Base-by-base conservation (phyloP, 1,284 basidiomycete species). In the Microbotryum silenes-acaulis region DNA sequence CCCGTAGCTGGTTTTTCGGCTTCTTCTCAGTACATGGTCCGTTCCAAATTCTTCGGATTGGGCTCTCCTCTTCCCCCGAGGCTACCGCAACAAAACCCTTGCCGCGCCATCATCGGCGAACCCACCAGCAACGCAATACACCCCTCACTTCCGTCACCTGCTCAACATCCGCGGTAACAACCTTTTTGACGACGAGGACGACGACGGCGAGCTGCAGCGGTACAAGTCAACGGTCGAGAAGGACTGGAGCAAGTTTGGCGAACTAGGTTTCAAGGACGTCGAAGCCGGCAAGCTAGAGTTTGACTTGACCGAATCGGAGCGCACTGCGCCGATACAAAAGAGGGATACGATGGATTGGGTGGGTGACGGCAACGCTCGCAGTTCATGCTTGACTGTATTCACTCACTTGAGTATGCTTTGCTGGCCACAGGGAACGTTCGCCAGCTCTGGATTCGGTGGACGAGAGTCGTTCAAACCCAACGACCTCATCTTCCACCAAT, bases 141-240 rank as follows among this genome's bases (percentile, higher is more conserved):
- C 74, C 12, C 65, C 73, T 18, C 73, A 74, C 45, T 78, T 78
- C 68, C 76, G 76, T 61, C 78, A 78, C 68, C 61, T 79, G 27
- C 76, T 79, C 71, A 76, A 74, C 55, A 68, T 78, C 18, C 73
- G 75, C 8, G 73, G 75, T 54, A 72, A 74, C 67, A 72, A 74
- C 18, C 55, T 67, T 4, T 70, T 76, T 44, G 74, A 73, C 54
- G 75, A 67, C 25, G 52, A 50, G 21, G 63, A 64, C 42, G 66
- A 68, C 23, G 66, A 70, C 33, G 64, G 64, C 23, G 68, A 70
- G 50, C 58, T 69, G 51, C 70, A 69, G 61, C 61, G 67, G 12
- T 71, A 66, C 64, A 64, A 63, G 45, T 67, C 64, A 20, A 54
- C 66, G 1, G 69, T 72, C 18, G 68, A 72, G 37, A 72, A 72